These are phyloP conservation scores for Vitis hybrid DNA, from an alignment of 177 flowering plant genomes.

Conservation along the genomic window DNA sequence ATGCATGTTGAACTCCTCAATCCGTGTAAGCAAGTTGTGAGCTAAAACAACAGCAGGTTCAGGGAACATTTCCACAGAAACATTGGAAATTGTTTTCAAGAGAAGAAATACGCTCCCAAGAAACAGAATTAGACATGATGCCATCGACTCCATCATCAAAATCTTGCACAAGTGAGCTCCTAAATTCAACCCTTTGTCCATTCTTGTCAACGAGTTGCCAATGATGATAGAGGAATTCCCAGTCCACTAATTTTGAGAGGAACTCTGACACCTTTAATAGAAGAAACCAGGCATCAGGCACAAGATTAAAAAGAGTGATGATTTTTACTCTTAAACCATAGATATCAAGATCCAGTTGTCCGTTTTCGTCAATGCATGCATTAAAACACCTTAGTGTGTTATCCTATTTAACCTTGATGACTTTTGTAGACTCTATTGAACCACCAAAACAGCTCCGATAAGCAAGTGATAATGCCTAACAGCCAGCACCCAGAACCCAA, in stretches of 20 bases:
- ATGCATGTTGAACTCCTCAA: slow-evolving; percentile 89
- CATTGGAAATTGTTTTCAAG: slow-evolving; percentile 88
- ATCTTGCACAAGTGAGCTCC: slow-evolving; percentile 27
- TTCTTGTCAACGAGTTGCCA: slow-evolving; percentile 84
- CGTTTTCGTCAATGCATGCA: too few species aligned
- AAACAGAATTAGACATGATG: slow-evolving; percentile 43
- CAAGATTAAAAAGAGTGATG: too few species aligned
- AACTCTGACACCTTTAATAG: slow-evolving; percentile 85
- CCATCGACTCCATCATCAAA: slow-evolving; percentile 27
- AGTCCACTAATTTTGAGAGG: slow-evolving; percentile 72
- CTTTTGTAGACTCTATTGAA: too few species aligned
- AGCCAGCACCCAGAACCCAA: too few species aligned
- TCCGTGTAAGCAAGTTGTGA: slow-evolving; percentile 66
- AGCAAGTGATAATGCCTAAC: too few species aligned
- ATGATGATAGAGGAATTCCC: slow-evolving; percentile 92
- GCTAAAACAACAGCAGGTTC: slow-evolving; percentile 92
- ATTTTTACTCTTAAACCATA: too few species aligned
- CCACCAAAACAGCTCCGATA: too few species aligned
- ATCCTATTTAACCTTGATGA: too few species aligned
- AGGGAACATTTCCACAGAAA: slow-evolving; percentile 76
- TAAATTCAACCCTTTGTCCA: slow-evolving; percentile 23
- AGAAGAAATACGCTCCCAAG: slow-evolving; percentile 91
- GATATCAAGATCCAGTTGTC: too few species aligned
- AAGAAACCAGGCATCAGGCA: slow-evolving; percentile 87
- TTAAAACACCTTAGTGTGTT: too few species aligned